These are phyloP conservation scores for Cyberlindnera xylosilytica DNA, from an alignment of 805 yeast genomes.

Conservation along the genomic window DNA sequence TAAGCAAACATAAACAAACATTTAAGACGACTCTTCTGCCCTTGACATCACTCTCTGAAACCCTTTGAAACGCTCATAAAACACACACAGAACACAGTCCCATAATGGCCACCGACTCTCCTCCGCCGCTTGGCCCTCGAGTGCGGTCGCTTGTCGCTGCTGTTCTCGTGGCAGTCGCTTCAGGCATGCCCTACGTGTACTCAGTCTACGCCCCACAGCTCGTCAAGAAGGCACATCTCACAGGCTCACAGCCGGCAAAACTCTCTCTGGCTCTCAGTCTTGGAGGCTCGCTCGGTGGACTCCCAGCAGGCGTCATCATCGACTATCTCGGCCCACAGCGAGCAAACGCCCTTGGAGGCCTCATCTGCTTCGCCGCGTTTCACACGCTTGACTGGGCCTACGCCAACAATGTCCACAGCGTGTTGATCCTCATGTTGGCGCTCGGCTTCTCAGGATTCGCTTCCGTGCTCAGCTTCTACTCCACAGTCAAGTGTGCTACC, in stretches of 20 bases:
- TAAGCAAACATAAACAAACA: no score
- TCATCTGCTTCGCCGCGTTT: constrained; percentile 54
- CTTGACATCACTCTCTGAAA: no score
- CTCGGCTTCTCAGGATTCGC: constrained; percentile 61
- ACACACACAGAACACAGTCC: not conserved
- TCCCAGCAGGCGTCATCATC: constrained; percentile 66
- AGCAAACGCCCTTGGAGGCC: constrained; percentile 54
- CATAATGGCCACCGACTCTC: constrained; percentile 2
- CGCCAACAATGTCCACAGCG: constrained; percentile 34
- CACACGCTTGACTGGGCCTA: constrained; percentile 47
- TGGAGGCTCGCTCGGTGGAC: constrained; percentile 68
- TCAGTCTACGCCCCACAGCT: constrained; percentile 78
- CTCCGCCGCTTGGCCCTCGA: constrained; percentile 12
- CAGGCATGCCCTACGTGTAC: constrained; percentile 74
- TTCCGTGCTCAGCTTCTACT: constrained; percentile 56
- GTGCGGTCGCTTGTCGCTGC: constrained; percentile 20
- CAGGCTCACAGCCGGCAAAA: constrained; percentile 60
- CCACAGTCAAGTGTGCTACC: constrained; percentile 45
- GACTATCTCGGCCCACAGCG: constrained; percentile 56
- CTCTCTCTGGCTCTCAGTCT: constrained; percentile 58
- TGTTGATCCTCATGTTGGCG: constrained; percentile 43
- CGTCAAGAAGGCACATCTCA: constrained; percentile 50
- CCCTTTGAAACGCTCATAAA: no score
- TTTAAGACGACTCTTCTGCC: no score
- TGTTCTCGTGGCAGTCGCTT: constrained; percentile 53